Conservation (phyloP, 2,329 filamentous ascomycete species). For the Alternaria ventricosa region DNA sequence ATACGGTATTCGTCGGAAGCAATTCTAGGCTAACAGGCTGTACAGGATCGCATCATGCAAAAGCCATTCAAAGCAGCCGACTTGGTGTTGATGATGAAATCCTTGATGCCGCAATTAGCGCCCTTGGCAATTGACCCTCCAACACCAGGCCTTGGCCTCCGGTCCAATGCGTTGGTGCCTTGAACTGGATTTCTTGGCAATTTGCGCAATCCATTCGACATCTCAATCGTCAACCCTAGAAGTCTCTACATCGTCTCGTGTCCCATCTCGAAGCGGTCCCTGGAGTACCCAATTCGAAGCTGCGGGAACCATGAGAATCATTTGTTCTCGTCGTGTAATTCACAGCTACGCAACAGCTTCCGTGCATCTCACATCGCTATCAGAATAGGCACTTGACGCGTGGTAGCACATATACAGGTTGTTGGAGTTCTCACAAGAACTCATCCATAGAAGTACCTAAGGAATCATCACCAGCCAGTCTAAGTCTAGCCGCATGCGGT, state of each 20-base stretch:
- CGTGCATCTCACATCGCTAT: background rate
- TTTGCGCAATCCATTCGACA: background rate
- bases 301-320: background rate
- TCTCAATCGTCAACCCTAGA: background rate
- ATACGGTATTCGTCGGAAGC: background rate
- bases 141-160: conserved; percentile 15
- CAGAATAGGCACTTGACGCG: background rate
- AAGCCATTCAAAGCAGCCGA: conserved; percentile 47
- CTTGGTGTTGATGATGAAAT: conserved; percentile 45
- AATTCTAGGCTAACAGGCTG: background rate
- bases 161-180: conserved; percentile 21
- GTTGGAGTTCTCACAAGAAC: background rate
- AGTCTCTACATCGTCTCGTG: background rate
- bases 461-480: background rate
- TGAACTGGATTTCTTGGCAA: conserved; percentile 1
- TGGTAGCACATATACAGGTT: background rate
- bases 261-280: background rate
- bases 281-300: background rate
- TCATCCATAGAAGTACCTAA: background rate
- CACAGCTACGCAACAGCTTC: background rate
- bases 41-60: conserved; percentile 44
- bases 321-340: background rate
- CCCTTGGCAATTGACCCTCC: conserved; percentile 26
- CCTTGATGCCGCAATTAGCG: conserved; percentile 30
- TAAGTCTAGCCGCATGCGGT: too few species aligned